Evolutionary conservation across 331 rosid genomes (phyloP).

Genomic region (Acacia pycnantha): DNA sequence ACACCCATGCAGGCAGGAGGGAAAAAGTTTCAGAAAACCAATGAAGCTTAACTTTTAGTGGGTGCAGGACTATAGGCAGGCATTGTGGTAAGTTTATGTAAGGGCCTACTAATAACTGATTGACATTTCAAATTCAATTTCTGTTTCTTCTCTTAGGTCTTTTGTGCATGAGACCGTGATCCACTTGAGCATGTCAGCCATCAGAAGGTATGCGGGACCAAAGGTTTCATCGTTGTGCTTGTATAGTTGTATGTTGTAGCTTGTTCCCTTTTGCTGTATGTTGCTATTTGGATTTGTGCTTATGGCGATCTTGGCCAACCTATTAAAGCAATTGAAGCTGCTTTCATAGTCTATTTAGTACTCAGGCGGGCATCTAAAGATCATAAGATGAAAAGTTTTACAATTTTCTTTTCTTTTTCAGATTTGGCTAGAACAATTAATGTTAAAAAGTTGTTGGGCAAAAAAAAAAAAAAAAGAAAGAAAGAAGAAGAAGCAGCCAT

Average conservation of each 20-base stretch:
- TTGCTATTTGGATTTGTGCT: slow-evolving; percentile 32
- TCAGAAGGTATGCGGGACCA: slow-evolving; percentile 24
- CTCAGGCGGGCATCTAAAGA: slow-evolving; percentile 28
- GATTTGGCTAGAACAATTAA: not conserved
- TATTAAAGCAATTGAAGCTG: slow-evolving; percentile 19
- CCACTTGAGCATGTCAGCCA: slow-evolving; percentile 21
- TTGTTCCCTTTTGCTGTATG: slow-evolving; percentile 6
- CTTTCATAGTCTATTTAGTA: slow-evolving; percentile 8
- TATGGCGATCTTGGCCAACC: slow-evolving; percentile 29
- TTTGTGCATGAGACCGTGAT: slow-evolving; percentile 4
- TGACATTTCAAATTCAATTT: not conserved
- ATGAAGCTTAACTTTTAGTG: slow-evolving; percentile 22
- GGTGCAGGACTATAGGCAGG: slow-evolving; percentile 22
- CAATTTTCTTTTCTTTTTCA: not conserved
- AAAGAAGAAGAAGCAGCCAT: not conserved
- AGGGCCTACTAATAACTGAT: not conserved
- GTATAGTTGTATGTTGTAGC: slow-evolving; percentile 26
- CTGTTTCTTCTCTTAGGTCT: slow-evolving; percentile 11
- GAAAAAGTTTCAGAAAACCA: not conserved
- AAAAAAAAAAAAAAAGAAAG: slow-evolving; percentile 14
- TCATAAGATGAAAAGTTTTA: slow-evolving; percentile 33
- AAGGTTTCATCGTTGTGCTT: slow-evolving; percentile 21
- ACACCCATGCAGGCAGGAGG: slow-evolving; percentile 22
- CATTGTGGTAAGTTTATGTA: slow-evolving; percentile 27
- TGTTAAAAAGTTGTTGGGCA: not conserved